Evolutionary conservation across 768 basidiomycete species (phyloP).

Genomic region (Boletus vermiculosoides): DNA sequence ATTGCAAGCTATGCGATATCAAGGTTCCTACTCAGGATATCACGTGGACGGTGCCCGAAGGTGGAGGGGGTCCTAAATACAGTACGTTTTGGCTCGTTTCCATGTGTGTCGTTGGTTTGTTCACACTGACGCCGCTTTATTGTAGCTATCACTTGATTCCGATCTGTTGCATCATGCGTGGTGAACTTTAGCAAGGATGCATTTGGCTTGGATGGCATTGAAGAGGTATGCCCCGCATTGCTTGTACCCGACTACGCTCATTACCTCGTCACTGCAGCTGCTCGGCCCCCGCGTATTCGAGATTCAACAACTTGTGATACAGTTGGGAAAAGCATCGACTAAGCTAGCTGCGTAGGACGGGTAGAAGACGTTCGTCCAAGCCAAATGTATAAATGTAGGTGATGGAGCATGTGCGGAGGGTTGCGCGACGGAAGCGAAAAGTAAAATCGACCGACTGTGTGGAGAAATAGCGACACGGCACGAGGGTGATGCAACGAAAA

Average conservation of each 20-base stretch:
- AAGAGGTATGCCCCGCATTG: not conserved
- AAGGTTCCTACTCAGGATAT: conserved; percentile 97
- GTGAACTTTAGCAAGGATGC: not conserved
- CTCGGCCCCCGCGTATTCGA: not conserved
- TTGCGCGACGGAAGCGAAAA: too few relatives aligned
- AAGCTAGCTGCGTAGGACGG: too few relatives aligned
- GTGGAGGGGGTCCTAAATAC: conserved; percentile 95
- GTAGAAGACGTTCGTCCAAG: too few relatives aligned
- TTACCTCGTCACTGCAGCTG: not conserved
- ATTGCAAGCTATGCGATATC: conserved; percentile 95
- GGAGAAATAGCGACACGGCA: too few relatives aligned
- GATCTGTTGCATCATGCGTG: not conserved
- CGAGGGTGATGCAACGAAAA: too few relatives aligned
- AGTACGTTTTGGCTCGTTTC: conserved; percentile 44
- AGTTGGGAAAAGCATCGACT: too few relatives aligned
- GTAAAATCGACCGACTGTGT: too few relatives aligned
- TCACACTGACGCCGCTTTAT: not conserved
- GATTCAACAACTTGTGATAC: too few relatives aligned
- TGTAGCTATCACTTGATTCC: conserved; percentile 21
- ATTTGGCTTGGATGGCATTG: not conserved
- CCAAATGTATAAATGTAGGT: too few relatives aligned
- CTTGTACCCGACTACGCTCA: not conserved
- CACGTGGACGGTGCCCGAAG: conserved; percentile 95
- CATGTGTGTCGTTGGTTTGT: not conserved
- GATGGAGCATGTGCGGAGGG: too few relatives aligned